Evolutionary conservation across 176 grass and related monocot species (phyloP).

Genomic region (Raddia distichophylla): DNA sequence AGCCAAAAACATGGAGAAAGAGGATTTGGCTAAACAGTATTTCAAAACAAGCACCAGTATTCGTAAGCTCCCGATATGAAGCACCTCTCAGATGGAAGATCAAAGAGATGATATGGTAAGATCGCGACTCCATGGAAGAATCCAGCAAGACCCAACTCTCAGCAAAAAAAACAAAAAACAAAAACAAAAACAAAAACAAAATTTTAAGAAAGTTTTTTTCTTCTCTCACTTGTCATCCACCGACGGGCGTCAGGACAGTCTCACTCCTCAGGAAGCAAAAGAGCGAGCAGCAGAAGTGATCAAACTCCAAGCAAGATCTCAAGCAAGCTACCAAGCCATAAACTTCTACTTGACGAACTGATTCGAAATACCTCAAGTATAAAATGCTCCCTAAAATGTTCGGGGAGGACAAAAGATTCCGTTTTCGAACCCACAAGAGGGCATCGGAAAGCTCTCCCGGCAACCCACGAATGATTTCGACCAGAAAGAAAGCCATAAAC

Average conservation of each 20-base stretch:
- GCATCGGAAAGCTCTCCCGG: neutral
- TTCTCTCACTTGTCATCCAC: neutral
- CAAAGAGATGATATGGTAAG: slow-evolving; percentile 33
- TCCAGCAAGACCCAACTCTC: neutral
- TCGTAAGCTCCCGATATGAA: neutral
- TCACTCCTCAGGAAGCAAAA: neutral
- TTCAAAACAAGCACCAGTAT: neutral
- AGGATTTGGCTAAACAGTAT: neutral
- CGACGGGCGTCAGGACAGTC: neutral
- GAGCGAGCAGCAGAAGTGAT: slow-evolving; percentile 3
- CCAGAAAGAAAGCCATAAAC: slow-evolving; percentile 6
- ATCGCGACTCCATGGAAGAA: slow-evolving; percentile 26
- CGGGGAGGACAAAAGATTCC: neutral
- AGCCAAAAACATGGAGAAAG: neutral
- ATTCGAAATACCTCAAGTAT: neutral
- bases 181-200: neutral
- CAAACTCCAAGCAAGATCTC: neutral
- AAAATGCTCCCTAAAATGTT: neutral
- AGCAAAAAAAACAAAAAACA: neutral
- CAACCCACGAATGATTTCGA: neutral
- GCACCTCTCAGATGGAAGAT: slow-evolving; percentile 21
- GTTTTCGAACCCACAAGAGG: slow-evolving; percentile 9
- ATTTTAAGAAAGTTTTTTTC: neutral
- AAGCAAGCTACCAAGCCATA: neutral
- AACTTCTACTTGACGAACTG: neutral